Evolutionary conservation across 352 stramenopile species (phyloP).

Genomic region (Stramenopiles sp.): DNA sequence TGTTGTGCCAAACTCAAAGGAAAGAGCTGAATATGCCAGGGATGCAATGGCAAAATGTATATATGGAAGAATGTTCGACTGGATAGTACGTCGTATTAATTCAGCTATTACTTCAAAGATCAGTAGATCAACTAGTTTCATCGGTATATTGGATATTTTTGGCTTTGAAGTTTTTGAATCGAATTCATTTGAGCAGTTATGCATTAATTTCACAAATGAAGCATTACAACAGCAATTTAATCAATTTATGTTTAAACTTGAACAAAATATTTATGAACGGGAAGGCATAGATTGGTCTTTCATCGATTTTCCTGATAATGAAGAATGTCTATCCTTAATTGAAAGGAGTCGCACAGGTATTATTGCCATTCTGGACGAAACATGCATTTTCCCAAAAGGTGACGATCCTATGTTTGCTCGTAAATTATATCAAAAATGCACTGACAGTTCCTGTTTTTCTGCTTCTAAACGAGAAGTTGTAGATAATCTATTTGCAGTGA

Average conservation of each 20-base stretch:
- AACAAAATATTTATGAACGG: conserved; percentile 90
- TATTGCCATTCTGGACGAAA: conserved; percentile 57
- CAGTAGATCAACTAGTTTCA: conserved; percentile 29
- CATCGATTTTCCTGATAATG: conserved; percentile 95
- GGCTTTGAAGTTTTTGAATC: conserved; percentile 92
- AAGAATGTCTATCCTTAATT: conserved; percentile 88
- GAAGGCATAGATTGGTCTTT: conserved; percentile 93
- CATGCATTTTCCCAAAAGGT: conserved; percentile 25
- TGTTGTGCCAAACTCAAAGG: conserved; percentile 2
- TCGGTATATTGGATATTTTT: conserved; percentile 96
- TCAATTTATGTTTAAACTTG: conserved; percentile 69
- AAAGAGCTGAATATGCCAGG: conserved; percentile 24
- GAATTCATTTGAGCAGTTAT: conserved; percentile 89
- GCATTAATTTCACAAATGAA: conserved; percentile 90
- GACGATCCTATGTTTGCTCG: conserved; percentile 1
- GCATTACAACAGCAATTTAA: conserved; percentile 79
- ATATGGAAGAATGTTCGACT: conserved; percentile 61
- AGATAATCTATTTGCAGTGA: conserved; percentile 47
- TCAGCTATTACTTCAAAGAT: conserved; percentile 31
- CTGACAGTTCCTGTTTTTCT: background rate
- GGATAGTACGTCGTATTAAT: conserved; percentile 65
- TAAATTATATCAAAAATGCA: conserved; percentile 7
- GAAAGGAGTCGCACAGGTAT: conserved; percentile 58
- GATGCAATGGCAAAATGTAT: conserved; percentile 67
- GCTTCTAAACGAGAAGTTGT: background rate